Evolutionary conservation across 306 rosid genomes (phyloP).

Genomic region (Notholithocarpus densiflorus): DNA sequence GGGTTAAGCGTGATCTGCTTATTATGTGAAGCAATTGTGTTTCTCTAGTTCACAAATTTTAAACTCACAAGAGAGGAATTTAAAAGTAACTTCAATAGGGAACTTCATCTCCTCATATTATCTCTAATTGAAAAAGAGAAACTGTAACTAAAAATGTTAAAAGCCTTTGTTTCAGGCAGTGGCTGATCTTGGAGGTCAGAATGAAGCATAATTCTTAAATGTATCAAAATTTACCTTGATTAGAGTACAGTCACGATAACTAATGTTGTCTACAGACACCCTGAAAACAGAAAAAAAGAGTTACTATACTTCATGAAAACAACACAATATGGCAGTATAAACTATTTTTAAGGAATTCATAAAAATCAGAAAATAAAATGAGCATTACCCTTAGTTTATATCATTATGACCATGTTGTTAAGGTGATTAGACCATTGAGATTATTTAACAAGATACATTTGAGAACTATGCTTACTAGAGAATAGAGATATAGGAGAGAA

Average conservation of each 20-base stretch:
- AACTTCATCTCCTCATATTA: not conserved
- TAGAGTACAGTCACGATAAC: conserved; percentile 54
- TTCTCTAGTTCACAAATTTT: not conserved
- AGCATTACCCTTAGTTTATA: not conserved
- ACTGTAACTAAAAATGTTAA: not conserved
- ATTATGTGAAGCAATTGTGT: not conserved
- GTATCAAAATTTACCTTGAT: conserved; percentile 54
- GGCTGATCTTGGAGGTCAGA: not conserved
- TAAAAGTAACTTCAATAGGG: not conserved
- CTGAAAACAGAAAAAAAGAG: conserved; percentile 33
- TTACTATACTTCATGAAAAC: not conserved
- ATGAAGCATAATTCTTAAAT: not conserved
- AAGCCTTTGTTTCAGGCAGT: not conserved
- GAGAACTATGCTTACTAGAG: not conserved
- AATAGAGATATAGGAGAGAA: not conserved
- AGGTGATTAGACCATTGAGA: not conserved
- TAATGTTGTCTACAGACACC: conserved; percentile 77
- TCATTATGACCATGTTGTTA: not conserved
- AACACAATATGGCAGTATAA: not conserved
- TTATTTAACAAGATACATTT: not conserved
- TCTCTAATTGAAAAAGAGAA: not conserved
- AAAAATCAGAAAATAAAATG: not conserved
- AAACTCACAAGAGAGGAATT: not conserved
- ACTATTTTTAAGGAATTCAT: not conserved
- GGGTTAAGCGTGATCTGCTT: not conserved